Percentiles rank a stretch among this genome's conserved stretches.
Conservation (phyloP, 148 eudicot species). For the Chenopodium album region DNA sequence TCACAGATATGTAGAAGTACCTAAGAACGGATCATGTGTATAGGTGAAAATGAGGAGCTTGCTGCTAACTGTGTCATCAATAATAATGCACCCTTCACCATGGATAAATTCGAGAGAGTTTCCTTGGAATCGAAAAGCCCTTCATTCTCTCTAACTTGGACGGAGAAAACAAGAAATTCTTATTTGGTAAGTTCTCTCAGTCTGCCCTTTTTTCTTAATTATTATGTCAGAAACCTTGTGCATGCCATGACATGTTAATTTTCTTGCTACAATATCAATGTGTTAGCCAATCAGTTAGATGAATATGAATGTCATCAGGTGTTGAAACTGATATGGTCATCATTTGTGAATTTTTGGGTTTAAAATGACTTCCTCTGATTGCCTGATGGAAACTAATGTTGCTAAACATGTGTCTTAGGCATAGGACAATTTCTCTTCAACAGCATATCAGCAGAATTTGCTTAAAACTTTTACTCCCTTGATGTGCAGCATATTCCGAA, state of each 20-base stretch:
- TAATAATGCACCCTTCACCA: conserved; percentile 3
- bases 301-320: neutral
- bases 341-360: neutral
- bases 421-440: neutral
- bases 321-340: neutral
- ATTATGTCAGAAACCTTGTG: neutral
- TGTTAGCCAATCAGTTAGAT: neutral
- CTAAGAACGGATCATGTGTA: conserved; percentile 17
- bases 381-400: neutral
- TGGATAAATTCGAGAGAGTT: neutral
- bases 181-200: conserved; percentile 22
- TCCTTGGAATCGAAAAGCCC: neutral
- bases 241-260: neutral
- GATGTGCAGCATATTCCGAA: conserved; percentile 15
- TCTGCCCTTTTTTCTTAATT: neutral
- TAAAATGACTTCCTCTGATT: neutral
- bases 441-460: neutral
- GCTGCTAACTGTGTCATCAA: neutral
- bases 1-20: neutral
- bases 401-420: neutral
- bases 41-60: conserved; percentile 15
- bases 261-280: neutral
- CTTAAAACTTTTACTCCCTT: neutral
- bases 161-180: neutral
- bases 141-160: conserved; percentile 27